Base-by-base conservation (phyloP, 805 yeast species). In the Diddensiella santjacobensis region DNA sequence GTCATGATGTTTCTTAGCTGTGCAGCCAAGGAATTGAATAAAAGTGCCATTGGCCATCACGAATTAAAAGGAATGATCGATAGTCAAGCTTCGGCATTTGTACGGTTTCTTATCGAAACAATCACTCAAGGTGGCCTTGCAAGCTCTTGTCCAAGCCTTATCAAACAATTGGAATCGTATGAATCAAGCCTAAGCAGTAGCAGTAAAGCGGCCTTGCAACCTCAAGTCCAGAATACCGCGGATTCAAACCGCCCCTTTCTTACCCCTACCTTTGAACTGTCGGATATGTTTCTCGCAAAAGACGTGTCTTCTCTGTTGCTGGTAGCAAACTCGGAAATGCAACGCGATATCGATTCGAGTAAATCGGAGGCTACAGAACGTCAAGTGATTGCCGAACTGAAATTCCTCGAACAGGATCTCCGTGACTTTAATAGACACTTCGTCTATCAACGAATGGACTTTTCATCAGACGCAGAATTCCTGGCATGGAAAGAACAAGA, bases 231-330 rank as follows among this genome's bases (percentile, higher is more conserved):
- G 31, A 23, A 41, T 23, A 46, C 40, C 18, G 47, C 47, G 11
- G 20, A 15, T n/a, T 38, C 47, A 30, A 15, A 10, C 24, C 13
- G 33, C 15, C 19, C 37, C 2, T 30, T 45, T 6, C 43, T 45
- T 19, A 45, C 39, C 2, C 85, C 87, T 1, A 70, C 82, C 0
- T 84, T 74, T 58, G 70, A 73, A 31, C 47, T 81, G 1, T 54
- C 71, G 0, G 87, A 83, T 51, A 77, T 84, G 65, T 77, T 79
- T 17, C 71, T 73, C 50, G 73, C 80, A 1, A 59, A 56, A n/a
- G 64, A 77, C 20, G 57, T 85, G 6, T 72, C 70, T 33, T 62
- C 66, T 2, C 46, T 84, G n/a, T 81, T 84, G 58, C 58, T 61
- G 3, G 68, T 79, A 2, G 78, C 79, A 43, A 70, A 66, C 2